Percentiles rank a stretch among this genome's conserved stretches.
Evolutionary conservation across 108 stramenopile genomes (phyloP).

Genomic region (Bacterosira constricta): DNA sequence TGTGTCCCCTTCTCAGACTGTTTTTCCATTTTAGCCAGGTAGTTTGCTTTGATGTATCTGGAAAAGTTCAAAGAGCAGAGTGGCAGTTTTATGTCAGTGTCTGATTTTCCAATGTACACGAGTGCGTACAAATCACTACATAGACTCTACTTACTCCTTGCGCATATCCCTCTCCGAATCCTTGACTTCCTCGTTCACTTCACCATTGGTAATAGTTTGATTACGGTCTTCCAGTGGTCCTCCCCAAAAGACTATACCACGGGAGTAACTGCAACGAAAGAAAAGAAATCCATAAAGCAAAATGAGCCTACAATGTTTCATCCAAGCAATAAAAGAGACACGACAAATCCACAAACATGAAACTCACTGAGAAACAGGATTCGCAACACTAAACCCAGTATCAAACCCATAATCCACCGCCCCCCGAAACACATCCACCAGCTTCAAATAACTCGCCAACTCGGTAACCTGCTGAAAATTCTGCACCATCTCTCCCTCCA

Average conservation of each 20-base stretch:
- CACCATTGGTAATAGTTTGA: slow-evolving; percentile 11
- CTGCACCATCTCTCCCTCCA: slow-evolving; percentile 36
- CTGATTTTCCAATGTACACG: no score
- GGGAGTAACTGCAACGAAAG: slow-evolving; percentile 19
- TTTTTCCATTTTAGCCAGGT: slow-evolving; percentile 39
- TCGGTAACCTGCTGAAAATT: slow-evolving; percentile 49
- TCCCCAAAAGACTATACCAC: slow-evolving; percentile 58
- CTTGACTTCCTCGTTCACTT: slow-evolving; percentile 14
- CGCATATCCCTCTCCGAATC: slow-evolving; percentile 23
- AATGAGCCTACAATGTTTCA: not conserved
- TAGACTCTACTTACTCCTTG: slow-evolving; percentile 40
- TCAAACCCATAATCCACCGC: slow-evolving; percentile 55
- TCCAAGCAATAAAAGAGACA: no score
- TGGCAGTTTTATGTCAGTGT: no score
- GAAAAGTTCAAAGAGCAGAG: not conserved
- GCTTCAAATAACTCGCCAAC: slow-evolving; percentile 41
- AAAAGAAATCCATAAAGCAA: not conserved
- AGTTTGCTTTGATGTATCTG: slow-evolving; percentile 44
- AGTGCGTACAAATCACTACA: no score
- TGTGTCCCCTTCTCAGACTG: slow-evolving; percentile 23
- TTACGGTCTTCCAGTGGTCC: slow-evolving; percentile 33
- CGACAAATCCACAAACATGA: not conserved
- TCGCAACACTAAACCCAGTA: slow-evolving; percentile 33
- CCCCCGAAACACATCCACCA: slow-evolving; percentile 37
- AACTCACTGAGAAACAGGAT: slow-evolving; percentile 34